phyloP scores from a whole-genome alignment of 1,284 basidiomycete genomes.

The Cryptococcus amylolentus region DNA sequence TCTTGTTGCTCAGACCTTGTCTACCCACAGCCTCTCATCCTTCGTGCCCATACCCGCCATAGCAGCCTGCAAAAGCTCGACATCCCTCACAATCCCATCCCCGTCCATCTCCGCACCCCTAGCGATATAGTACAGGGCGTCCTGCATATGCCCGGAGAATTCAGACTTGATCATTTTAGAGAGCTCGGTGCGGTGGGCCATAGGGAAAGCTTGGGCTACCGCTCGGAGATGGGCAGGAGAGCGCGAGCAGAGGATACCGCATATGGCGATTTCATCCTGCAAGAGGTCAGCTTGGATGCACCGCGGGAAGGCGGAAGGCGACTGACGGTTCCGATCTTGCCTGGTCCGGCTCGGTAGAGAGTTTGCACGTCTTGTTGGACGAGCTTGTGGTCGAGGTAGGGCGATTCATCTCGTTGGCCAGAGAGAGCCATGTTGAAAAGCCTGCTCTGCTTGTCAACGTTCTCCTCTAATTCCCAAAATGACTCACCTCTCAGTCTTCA shows the following conservation, averaged over 20 bases:
- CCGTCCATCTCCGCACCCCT: slow-evolving; percentile 43
- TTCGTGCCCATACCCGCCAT: slow-evolving; percentile 50
- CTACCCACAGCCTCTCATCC: slow-evolving; percentile 46
- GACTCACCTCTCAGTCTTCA: slow-evolving; percentile 49
- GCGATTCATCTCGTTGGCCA: slow-evolving; percentile 46
- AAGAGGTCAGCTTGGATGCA: slow-evolving; percentile 1
- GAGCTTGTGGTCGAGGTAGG: slow-evolving; percentile 43
- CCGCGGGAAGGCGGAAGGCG: neutral
- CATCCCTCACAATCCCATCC: slow-evolving; percentile 45
- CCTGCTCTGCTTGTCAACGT: slow-evolving; percentile 11
- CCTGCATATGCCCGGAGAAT: slow-evolving; percentile 51
- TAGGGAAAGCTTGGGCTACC: slow-evolving; percentile 43
- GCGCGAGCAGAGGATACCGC: slow-evolving; percentile 46
- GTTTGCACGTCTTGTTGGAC: slow-evolving; percentile 48
- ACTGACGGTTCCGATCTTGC: slow-evolving; percentile 49
- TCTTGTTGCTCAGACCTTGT: neutral
- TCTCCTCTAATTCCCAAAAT: neutral
- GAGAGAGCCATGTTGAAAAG: slow-evolving; percentile 50
- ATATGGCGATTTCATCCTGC: slow-evolving; percentile 50
- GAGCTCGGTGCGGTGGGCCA: slow-evolving; percentile 33
- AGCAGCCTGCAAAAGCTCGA: slow-evolving; percentile 39
- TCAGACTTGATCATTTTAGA: slow-evolving; percentile 45
- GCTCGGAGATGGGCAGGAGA: slow-evolving; percentile 47
- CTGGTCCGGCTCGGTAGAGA: slow-evolving; percentile 46
- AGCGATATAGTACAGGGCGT: slow-evolving; percentile 43